Base-by-base conservation (phyloP, 192 early-diverging fungal genomes). In the Dispira parvispora region DNA sequence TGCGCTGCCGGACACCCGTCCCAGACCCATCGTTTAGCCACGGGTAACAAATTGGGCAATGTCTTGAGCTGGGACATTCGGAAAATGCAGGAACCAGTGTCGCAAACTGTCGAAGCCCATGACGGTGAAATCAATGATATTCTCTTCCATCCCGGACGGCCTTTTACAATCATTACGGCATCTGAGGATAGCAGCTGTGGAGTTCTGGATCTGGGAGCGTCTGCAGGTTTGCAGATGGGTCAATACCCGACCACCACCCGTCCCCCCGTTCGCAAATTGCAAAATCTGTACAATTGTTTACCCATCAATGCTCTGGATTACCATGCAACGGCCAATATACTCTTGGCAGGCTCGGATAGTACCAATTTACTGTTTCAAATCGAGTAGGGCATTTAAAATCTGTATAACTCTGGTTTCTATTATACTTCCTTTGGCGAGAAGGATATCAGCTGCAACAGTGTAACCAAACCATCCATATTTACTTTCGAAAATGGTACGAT, bases 311-410 rank as follows among this genome's bases (percentile, higher is more conserved):
- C 73, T 64, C 56, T 78, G 27, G 73, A 78, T 44, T 61, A 70
- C 28, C 74, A 73, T 21, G 69, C 70, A 11, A 70, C 64, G 28
- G 55, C 70, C 1, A 63, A 61, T 27, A 18, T 75, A 42, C 56
- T 78, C 4, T 67, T 75, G 54, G 76, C 76, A 11, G 76, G 76
- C 43, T 71, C 76, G 0, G 73, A 75, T 56, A 73, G 71, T 50
- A 73, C 68, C 26, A 78, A 75, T 52, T 32, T 78, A 49, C 52
- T 78, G 53, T 63, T 75, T 58, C 71, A 72, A 2, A 11, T 60
- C 14, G 38, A 60, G 3, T 60, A 60, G 32, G 32, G 6, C 6
- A 38, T 4, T 38, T 38, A 38, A 38, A 38, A 38, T 4, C 32
- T 38, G 32, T 1, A 6, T 38, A 38, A 6, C 3, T 6, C 32